Evolutionary conservation across 2,329 filamentous ascomycete species (phyloP).

Genomic region (Camillea tinctor): DNA sequence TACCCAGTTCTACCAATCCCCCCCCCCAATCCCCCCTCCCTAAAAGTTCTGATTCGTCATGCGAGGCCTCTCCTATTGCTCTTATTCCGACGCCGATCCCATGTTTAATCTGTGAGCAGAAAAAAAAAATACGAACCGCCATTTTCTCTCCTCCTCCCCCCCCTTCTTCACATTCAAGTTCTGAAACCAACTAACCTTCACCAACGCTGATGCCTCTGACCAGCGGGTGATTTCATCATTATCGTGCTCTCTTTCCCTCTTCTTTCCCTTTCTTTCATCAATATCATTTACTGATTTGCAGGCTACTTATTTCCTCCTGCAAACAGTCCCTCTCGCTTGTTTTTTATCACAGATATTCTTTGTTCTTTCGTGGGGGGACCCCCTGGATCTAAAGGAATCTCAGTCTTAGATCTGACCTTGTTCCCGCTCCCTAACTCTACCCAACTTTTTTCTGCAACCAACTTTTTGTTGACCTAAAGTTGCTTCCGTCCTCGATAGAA

Average conservation of each 20-base stretch:
- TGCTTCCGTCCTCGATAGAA: background rate
- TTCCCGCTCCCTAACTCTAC: too few species aligned
- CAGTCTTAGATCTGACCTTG: slow-evolving; percentile 17
- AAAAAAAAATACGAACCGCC: slow-evolving; percentile 29
- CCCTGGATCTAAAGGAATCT: slow-evolving; percentile 10
- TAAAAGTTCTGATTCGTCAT: background rate
- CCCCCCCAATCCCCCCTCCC: background rate
- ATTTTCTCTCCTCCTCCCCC: slow-evolving; percentile 21
- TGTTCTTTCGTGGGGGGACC: slow-evolving; percentile 23
- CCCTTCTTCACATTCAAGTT: slow-evolving; percentile 20
- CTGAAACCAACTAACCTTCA: slow-evolving; percentile 22
- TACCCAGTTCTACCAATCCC: too few species aligned
- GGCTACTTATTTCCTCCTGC: slow-evolving; percentile 18
- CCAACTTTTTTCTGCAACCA: slow-evolving; percentile 1
- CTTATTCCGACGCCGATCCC: slow-evolving; percentile 12
- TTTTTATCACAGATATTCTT: slow-evolving; percentile 12
- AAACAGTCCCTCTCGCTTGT: slow-evolving; percentile 21
- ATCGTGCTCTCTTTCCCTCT: slow-evolving; percentile 10
- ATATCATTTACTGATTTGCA: slow-evolving; percentile 14
- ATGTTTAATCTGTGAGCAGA: slow-evolving; percentile 17
- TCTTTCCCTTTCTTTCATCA: slow-evolving; percentile 9
- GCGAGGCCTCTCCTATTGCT: background rate
- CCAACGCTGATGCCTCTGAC: slow-evolving; percentile 23
- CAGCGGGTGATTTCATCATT: slow-evolving; percentile 27
- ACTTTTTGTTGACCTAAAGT: slow-evolving; percentile 3